Evolutionary conservation across 768 basidiomycete genomes (phyloP).

Genomic region (Tricholoma terreum): DNA sequence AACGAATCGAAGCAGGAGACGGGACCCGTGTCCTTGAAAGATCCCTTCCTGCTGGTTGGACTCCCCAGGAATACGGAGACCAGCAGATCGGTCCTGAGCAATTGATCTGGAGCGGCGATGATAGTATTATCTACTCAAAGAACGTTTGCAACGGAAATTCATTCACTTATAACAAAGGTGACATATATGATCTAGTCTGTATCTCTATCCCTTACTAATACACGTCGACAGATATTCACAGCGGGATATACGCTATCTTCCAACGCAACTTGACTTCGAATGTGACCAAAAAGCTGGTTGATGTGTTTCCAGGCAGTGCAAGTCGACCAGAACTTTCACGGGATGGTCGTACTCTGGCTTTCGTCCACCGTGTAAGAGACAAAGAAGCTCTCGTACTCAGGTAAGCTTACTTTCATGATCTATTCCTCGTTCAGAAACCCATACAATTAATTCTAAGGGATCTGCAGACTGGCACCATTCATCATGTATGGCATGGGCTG

Average conservation of each 20-base stretch:
- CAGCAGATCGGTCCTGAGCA: constrained; percentile 78
- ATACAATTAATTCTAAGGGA: constrained; percentile 42
- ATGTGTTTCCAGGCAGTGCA: constrained; percentile 65
- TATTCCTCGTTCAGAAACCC: background rate
- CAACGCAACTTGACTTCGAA: constrained; percentile 60
- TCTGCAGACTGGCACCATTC: constrained; percentile 60
- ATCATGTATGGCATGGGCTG: constrained; percentile 64
- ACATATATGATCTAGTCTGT: background rate
- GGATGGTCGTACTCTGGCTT: constrained; percentile 67
- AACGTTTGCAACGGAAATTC: constrained; percentile 51
- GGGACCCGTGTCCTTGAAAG: constrained; percentile 56
- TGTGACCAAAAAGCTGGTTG: constrained; percentile 49
- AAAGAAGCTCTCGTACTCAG: constrained; percentile 71
- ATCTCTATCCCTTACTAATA: background rate
- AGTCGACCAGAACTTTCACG: constrained; percentile 68
- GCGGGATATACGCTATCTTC: constrained; percentile 70
- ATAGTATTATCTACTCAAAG: constrained; percentile 62
- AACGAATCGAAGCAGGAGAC: constrained; percentile 35
- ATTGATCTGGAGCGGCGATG: constrained; percentile 56
- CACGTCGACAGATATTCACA: constrained; percentile 54
- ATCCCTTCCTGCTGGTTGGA: constrained; percentile 61
- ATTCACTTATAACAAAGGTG: constrained; percentile 69
- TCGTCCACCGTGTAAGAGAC: constrained; percentile 70
- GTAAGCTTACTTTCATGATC: constrained; percentile 33
- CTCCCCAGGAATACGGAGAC: constrained; percentile 52